These are phyloP conservation scores for Oehlia diaphana DNA, from an alignment of 192 early-diverging fungal species.

Conservation along the genomic window DNA sequence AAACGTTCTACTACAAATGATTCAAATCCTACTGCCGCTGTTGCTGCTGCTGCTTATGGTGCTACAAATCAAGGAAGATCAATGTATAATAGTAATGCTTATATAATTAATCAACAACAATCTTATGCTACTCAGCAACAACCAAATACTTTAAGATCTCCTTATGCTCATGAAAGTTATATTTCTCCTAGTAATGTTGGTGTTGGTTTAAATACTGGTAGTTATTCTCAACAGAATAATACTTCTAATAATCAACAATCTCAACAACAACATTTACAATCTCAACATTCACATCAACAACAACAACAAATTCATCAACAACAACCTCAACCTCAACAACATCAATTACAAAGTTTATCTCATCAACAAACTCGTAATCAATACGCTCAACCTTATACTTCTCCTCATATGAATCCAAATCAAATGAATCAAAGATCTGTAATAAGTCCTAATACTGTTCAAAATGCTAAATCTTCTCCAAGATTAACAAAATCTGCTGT, in stretches of 20 bases:
- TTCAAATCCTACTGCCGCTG: slow-evolving; percentile 4
- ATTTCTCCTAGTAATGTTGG: slow-evolving; percentile 7
- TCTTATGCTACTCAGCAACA: slow-evolving; percentile 11
- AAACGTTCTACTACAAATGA: slow-evolving; percentile 22
- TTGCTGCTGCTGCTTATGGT: slow-evolving; percentile 20
- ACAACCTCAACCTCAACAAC: not conserved
- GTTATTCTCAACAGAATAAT: slow-evolving; percentile 17
- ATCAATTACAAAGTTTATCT: slow-evolving; percentile 8
- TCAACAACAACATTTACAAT: slow-evolving; percentile 28
- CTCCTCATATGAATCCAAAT: not conserved
- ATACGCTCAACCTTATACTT: not conserved
- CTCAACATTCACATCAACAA: slow-evolving; percentile 24
- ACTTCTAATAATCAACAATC: slow-evolving; percentile 8
- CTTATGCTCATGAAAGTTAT: slow-evolving; percentile 7
- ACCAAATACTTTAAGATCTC: not conserved
- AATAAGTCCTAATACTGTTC: not conserved
- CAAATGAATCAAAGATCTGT: not conserved
- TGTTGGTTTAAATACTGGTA: not conserved
- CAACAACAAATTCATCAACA: slow-evolving; percentile 24
- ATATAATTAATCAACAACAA: slow-evolving; percentile 20
- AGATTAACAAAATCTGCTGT: not conserved
- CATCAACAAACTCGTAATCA: slow-evolving; percentile 18
- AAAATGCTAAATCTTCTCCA: not conserved
- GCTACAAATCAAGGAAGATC: slow-evolving; percentile 15
- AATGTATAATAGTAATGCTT: slow-evolving; percentile 15